Base-by-base conservation (phyloP, 306 rosid genomes). In the Medicago ruthenica region DNA sequence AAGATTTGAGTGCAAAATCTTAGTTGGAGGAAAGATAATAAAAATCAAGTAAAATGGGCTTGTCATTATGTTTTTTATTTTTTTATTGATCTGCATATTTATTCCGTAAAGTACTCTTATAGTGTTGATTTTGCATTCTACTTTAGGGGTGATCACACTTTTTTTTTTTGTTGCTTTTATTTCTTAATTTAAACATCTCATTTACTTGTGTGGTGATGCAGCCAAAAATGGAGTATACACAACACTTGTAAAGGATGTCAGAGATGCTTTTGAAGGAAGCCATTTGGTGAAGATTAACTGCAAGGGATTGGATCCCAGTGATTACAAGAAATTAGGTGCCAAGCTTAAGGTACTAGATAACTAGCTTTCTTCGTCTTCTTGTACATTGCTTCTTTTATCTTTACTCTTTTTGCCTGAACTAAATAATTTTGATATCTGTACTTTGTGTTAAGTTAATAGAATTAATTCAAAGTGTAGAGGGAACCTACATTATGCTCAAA, bases 311-410 rank as follows among this genome's bases (percentile, higher is more conserved):
- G 93, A 92, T 58, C 87, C 97, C 36, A 92, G 96, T 74, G 99
- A 95, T 85, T 95, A 95, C 89, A 95, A 90, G 89, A 95, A 89
- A 88, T 41, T 92, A 80, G 97, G 97, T 45, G 97, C 92, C 81
- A 95, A 95, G 82, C 97, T 95, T 67, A 90, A 90, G 97, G 98
- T 91, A 57, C 63, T 57, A 45, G 24, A 57, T 82, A 42, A 75
- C 53, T 36, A 18, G 41, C 41, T 15, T 73, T 67, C 63, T 48
- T 75, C 9, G 41, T 60, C 31, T 74, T 40, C 16, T 45, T 64
- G n/a, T 76, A 13, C 20, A 31, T n/a, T 21, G 24, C 37, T 16
- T 6, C 53, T 44, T 65, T 31, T 55, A 34, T 66, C 8, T 27
- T 27, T 27, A 27, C 31, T 27, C 31, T 48, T 76, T 50, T 27